Evolutionary conservation across 257 asterid genomes (phyloP).

Genomic region (Solanum habrochaites): DNA sequence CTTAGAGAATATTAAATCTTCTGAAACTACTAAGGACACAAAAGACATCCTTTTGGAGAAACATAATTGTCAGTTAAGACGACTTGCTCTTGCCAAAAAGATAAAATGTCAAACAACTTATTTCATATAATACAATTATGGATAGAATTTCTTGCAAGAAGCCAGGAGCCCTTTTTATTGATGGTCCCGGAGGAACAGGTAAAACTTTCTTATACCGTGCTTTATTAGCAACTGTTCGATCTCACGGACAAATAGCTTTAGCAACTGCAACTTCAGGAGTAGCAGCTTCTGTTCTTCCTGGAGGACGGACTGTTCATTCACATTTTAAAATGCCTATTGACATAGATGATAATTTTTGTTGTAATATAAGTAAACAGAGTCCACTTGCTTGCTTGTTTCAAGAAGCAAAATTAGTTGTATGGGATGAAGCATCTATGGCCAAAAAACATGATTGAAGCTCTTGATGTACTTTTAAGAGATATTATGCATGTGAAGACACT

Average conservation of each 20-base stretch:
- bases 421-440: background rate
- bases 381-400: background rate
- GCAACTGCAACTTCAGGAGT: background rate
- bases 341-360: background rate
- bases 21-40: background rate
- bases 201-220: background rate
- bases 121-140: no score
- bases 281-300: background rate
- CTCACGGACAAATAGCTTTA: background rate
- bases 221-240: background rate
- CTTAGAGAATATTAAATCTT: background rate
- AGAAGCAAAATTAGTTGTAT: background rate
- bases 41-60: background rate
- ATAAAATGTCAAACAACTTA: background rate
- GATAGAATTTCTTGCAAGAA: background rate
- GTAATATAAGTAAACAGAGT: background rate
- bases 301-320: background rate
- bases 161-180: background rate
- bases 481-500: background rate
- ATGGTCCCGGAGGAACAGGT: background rate
- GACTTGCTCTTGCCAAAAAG: background rate
- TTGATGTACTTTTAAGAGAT: background rate
- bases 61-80: background rate
- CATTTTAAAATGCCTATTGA: background rate
- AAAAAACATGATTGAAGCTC: background rate